Evolutionary conservation across 2,329 filamentous ascomycete genomes (phyloP).

Genomic region (Ceratocystis ficicola): DNA sequence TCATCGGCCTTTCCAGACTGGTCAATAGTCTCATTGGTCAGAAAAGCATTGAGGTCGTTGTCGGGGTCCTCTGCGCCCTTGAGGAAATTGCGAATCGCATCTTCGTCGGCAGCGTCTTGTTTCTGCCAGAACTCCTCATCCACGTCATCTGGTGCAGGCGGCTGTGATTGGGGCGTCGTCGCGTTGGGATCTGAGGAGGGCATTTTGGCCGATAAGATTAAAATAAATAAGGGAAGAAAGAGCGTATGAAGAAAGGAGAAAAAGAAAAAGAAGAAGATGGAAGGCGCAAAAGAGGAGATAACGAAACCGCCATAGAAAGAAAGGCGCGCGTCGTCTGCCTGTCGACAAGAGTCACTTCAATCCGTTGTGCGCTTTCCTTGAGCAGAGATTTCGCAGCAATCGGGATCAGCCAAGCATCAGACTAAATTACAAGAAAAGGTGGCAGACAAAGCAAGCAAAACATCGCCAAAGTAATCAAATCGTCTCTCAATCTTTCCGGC

Average conservation of each 20-base stretch:
- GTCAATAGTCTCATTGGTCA: constrained; percentile 40
- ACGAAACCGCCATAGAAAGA: not conserved
- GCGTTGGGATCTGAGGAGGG: constrained; percentile 15
- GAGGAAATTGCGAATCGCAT: constrained; percentile 36
- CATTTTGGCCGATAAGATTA: not conserved
- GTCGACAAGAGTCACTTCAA: too few species aligned
- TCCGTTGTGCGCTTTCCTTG: too few species aligned
- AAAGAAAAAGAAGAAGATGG: not conserved
- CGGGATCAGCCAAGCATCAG: too few species aligned
- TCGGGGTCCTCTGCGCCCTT: constrained; percentile 32
- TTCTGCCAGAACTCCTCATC: constrained; percentile 32
- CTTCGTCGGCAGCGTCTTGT: constrained; percentile 40
- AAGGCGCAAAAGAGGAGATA: not conserved
- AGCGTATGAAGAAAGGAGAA: not conserved
- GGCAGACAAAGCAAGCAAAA: too few species aligned
- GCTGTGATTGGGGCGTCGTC: constrained; percentile 22
- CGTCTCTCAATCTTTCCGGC: too few species aligned
- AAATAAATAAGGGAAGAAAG: not conserved
- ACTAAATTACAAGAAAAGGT: too few species aligned
- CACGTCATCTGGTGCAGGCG: constrained; percentile 25
- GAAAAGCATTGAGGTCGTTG: constrained; percentile 31
- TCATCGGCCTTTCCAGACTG: constrained; percentile 76
- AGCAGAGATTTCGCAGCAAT: too few species aligned
- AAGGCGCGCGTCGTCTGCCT: too few species aligned
- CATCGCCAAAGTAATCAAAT: too few species aligned